A percentile compares a stretch with the other conserved stretches of the same genome.
Conservation (phyloP, 495 filamentous ascomycete species). For the Rhypophila decipiens region DNA sequence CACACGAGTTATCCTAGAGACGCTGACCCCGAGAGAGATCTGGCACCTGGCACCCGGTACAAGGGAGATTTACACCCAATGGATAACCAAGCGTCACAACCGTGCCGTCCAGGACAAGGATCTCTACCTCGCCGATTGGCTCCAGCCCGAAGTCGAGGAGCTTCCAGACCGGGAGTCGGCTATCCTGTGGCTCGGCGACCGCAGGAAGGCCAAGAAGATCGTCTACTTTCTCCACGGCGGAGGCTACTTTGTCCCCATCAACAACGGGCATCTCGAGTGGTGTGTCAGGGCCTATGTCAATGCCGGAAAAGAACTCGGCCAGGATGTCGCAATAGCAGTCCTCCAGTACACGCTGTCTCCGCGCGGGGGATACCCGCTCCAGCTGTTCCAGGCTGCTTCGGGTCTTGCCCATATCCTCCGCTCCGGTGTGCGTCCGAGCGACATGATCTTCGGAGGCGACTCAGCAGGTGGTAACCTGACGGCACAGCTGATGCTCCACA, state of each 20-base stretch:
- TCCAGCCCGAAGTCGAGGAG: conserved; percentile 8
- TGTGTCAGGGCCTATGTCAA: conserved; percentile 20
- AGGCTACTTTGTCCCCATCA: conserved; percentile 19
- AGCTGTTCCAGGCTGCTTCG: conserved; percentile 22
- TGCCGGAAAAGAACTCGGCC: conserved; percentile 4
- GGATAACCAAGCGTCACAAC: conserved; percentile 6
- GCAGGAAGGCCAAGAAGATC: conserved; percentile 20
- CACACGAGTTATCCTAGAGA: conserved; percentile 13
- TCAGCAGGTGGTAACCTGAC: conserved; percentile 28
- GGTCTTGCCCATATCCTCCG: conserved; percentile 17
- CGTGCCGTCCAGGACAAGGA: background rate
- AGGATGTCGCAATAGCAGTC: conserved; percentile 25
- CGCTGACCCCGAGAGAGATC: conserved; percentile 11
- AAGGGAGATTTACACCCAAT: conserved; percentile 6
- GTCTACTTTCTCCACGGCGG: conserved; percentile 32
- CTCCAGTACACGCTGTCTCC: conserved; percentile 28
- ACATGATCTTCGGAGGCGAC: conserved; percentile 27
- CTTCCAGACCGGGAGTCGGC: conserved; percentile 18
- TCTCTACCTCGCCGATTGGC: conserved; percentile 10
- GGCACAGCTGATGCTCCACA: conserved; percentile 19
- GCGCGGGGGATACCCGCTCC: conserved; percentile 17
- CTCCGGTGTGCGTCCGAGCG: conserved; percentile 12
- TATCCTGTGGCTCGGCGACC: conserved; percentile 27
- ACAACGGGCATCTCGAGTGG: conserved; percentile 20
- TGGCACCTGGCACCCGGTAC: conserved; percentile 11